phyloP scores from a whole-genome alignment of 345 rosid genomes.

The Garcia nutans region DNA sequence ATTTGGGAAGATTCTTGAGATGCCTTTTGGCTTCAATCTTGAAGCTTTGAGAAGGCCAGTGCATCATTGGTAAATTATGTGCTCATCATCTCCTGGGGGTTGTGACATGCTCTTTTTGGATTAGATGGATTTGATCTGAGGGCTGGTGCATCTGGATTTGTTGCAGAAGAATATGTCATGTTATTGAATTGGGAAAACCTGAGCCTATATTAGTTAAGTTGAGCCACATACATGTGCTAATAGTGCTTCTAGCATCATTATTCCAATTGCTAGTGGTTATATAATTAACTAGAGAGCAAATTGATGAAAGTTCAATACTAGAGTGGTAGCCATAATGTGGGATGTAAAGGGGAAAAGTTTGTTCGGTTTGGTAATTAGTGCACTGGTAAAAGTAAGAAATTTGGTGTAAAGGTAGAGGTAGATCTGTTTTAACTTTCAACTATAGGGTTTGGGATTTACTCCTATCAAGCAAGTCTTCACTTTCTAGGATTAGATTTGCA shows the following conservation, averaged over 20 bases:
- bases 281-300: neutral
- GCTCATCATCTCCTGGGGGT: neutral
- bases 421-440: no score
- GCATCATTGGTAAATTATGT: neutral
- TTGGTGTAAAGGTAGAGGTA: neutral
- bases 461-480: neutral
- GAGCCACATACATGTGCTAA: no score
- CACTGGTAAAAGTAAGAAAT: no score
- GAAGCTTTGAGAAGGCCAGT: constrained; percentile 2
- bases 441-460: neutral
- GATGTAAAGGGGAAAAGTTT: no score
- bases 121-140: neutral
- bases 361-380: no score
- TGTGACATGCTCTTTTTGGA: neutral
- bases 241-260: neutral
- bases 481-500: neutral
- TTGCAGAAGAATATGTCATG: no score
- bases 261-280: neutral
- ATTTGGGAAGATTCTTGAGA: neutral
- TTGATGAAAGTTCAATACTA: no score
- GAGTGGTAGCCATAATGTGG: neutral
- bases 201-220: neutral
- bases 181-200: neutral
- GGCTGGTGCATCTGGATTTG: neutral
- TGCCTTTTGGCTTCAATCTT: neutral